Percentiles rank a stretch among this genome's conserved stretches.
Evolutionary conservation across 257 asterid genomes (phyloP).

Genomic region (Przewalskia tangutica): DNA sequence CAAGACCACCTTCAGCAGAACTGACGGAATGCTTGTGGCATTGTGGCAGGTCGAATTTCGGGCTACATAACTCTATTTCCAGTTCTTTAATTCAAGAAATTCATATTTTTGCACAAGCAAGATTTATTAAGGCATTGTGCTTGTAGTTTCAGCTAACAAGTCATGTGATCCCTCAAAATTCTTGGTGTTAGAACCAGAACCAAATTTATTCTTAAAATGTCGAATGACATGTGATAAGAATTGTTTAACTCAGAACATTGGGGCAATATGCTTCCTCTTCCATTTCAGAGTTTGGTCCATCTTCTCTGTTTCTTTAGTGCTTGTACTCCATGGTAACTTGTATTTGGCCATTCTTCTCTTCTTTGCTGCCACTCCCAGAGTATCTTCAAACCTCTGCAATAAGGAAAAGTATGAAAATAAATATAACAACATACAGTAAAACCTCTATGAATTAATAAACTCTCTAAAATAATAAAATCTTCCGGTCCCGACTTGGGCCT

Average conservation of each 20-base stretch:
- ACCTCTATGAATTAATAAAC: too few relatives aligned
- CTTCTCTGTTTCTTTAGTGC: constrained; percentile 3
- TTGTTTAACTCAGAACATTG: background rate
- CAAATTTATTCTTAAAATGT: background rate
- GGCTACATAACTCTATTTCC: background rate
- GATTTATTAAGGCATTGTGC: background rate
- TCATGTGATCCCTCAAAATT: background rate
- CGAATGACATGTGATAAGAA: background rate
- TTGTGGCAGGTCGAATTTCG: background rate
- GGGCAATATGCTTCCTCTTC: constrained; percentile 15
- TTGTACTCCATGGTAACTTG: constrained; percentile 17
- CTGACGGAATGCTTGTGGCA: background rate
- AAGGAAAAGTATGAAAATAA: background rate
- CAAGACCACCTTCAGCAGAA: background rate
- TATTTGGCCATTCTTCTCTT: constrained; percentile 10
- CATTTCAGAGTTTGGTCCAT: constrained; percentile 13
- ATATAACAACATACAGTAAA: too few relatives aligned
- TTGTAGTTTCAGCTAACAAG: background rate
- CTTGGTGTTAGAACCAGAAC: background rate
- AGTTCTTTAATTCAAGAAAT: background rate
- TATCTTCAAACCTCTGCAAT: constrained; percentile 11
- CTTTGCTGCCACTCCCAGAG: constrained; percentile 16
- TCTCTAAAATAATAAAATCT: too few relatives aligned
- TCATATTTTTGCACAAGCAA: background rate
- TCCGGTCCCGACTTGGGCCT: too few relatives aligned